These are phyloP conservation scores for Scedosporium boydii DNA, from an alignment of 2,329 filamentous ascomycete species.

Conservation along the genomic window DNA sequence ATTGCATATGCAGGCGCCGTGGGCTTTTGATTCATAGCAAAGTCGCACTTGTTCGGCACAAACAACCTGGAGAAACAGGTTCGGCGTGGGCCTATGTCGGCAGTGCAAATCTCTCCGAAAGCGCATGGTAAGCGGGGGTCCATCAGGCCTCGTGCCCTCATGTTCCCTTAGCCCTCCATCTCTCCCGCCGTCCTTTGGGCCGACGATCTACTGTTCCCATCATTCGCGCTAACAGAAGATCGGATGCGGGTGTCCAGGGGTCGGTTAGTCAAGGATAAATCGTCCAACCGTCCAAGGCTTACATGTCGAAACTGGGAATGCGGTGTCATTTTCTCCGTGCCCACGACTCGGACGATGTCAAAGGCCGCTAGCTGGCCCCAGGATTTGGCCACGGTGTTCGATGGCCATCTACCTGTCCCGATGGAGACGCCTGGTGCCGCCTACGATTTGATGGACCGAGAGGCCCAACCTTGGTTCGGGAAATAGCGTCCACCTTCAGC, in stretches of 20 bases:
- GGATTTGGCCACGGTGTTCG: neutral
- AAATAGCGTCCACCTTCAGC: neutral
- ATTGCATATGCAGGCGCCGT: slow-evolving; percentile 61
- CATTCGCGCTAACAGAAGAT: no score
- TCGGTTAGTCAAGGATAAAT: slow-evolving; percentile 59
- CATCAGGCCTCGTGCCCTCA: neutral
- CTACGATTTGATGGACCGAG: neutral
- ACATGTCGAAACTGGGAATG: slow-evolving; percentile 94
- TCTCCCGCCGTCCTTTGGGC: neutral
- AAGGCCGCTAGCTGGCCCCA: neutral
- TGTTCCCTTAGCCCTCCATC: neutral
- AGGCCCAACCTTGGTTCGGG: slow-evolving; percentile 1
- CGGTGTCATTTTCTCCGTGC: slow-evolving; percentile 66
- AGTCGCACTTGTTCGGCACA: slow-evolving; percentile 43
- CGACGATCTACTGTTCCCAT: no score
- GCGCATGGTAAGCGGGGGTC: slow-evolving; percentile 64
- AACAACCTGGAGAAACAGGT: slow-evolving; percentile 12
- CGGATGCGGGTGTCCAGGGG: slow-evolving; percentile 46
- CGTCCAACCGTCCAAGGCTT: slow-evolving; percentile 58
- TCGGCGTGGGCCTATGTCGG: slow-evolving; percentile 75
- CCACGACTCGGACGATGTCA: slow-evolving; percentile 9
- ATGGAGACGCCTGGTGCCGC: neutral
- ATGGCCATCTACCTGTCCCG: slow-evolving; percentile 1
- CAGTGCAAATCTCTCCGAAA: slow-evolving; percentile 86
- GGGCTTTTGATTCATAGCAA: slow-evolving; percentile 88